Evolutionary conservation across 2,329 filamentous ascomycete species (phyloP).

Genomic region (Geosmithia flava): DNA sequence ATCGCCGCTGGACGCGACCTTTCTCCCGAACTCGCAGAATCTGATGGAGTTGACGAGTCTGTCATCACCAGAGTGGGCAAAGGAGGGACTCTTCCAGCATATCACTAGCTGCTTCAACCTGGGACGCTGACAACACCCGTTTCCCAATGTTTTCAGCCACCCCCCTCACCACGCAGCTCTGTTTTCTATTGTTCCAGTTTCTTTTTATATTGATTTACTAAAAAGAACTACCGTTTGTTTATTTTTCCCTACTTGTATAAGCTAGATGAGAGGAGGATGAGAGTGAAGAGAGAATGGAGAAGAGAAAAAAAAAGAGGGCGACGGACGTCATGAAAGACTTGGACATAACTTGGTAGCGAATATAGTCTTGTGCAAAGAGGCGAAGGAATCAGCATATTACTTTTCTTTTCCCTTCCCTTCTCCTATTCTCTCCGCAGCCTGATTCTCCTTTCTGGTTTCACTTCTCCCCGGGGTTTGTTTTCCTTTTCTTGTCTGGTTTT

Average conservation of each 20-base stretch:
- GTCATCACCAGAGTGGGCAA: slow-evolving; percentile 47
- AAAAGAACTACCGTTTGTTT: background rate
- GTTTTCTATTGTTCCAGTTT: background rate
- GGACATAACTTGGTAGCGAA: background rate
- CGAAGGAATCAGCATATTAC: background rate
- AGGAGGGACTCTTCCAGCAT: slow-evolving; percentile 55
- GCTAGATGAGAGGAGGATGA: background rate
- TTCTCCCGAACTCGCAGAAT: slow-evolving; percentile 54
- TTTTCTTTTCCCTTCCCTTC: background rate
- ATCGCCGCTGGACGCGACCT: slow-evolving; percentile 41
- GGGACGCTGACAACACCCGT: slow-evolving; percentile 28
- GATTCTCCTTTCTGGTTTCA: background rate
- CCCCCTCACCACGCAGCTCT: background rate
- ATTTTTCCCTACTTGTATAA: slow-evolving; percentile 20
- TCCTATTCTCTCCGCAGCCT: background rate
- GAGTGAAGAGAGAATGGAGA: background rate
- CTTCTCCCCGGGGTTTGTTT: background rate
- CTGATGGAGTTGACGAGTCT: slow-evolving; percentile 57
- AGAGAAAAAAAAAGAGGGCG: background rate
- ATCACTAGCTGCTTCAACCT: slow-evolving; percentile 42
- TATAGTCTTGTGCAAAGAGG: background rate
- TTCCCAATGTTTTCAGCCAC: background rate
- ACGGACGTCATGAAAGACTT: background rate
- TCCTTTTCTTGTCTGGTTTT: background rate
- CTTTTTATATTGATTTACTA: background rate